A percentile compares a stretch with the other conserved stretches of the same genome.
phyloP scores from a whole-genome alignment of 2,329 filamentous ascomycete species.

The Celoporthe dispersa region DNA sequence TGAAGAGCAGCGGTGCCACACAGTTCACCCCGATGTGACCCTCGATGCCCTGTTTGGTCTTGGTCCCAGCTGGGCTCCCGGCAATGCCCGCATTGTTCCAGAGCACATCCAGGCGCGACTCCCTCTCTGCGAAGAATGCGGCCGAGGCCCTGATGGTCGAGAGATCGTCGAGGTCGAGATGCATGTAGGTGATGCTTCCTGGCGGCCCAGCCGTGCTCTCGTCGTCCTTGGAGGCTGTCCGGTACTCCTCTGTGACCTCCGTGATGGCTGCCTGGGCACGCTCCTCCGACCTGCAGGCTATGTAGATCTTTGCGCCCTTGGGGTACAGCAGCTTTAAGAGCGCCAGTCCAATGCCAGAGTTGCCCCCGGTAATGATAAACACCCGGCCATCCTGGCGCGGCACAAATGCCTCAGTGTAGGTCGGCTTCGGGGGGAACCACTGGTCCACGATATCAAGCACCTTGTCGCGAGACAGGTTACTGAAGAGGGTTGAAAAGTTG shows the following conservation, averaged over 20 bases:
- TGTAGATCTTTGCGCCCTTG: slow-evolving; percentile 42
- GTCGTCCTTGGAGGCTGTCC: slow-evolving; percentile 9
- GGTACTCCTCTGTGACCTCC: slow-evolving; percentile 33
- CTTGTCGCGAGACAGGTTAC: slow-evolving; percentile 14
- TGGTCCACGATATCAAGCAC: slow-evolving; percentile 27
- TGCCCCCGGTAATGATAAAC: slow-evolving; percentile 53
- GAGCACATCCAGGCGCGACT: slow-evolving; percentile 48
- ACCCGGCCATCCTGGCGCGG: slow-evolving; percentile 37
- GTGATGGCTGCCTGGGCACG: slow-evolving; percentile 40
- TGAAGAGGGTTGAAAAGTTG: slow-evolving; percentile 25
- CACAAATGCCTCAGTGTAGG: slow-evolving; percentile 36
- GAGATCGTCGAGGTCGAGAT: slow-evolving; percentile 48
- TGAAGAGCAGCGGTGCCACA: slow-evolving; percentile 41
- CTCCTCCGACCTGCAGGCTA: slow-evolving; percentile 36
- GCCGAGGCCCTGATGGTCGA: slow-evolving; percentile 44
- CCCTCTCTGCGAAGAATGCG: slow-evolving; percentile 41
- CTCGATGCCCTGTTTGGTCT: slow-evolving; percentile 41
- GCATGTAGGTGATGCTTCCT: slow-evolving; percentile 40
- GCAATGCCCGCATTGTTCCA: slow-evolving; percentile 46
- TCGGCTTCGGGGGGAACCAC: slow-evolving; percentile 35
- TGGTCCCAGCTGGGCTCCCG: slow-evolving; percentile 29
- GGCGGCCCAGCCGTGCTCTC: slow-evolving; percentile 20
- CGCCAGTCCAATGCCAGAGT: slow-evolving; percentile 51
- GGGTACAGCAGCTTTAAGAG: slow-evolving; percentile 56
- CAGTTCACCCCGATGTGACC: slow-evolving; percentile 41